These are phyloP conservation scores for Kazachstania viticola DNA, from an alignment of 805 yeast species.

Conservation along the genomic window DNA sequence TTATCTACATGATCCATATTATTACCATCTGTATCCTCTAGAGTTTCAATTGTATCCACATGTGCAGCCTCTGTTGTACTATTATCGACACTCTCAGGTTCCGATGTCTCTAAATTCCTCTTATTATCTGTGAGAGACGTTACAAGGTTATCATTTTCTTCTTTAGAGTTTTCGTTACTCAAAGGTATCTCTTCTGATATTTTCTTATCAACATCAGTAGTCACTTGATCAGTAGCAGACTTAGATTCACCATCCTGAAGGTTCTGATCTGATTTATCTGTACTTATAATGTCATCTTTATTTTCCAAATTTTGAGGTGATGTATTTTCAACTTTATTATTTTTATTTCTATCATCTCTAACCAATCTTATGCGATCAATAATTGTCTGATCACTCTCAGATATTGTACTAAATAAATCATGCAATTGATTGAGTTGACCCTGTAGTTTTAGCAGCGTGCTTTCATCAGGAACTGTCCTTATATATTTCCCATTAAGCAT, in stretches of 20 bases:
- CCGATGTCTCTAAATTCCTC: neutral
- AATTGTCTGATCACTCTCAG: conserved; percentile 13
- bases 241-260: neutral
- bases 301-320: neutral
- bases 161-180: neutral
- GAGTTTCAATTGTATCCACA: neutral
- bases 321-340: neutral
- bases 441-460: conserved; percentile 34
- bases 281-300: neutral
- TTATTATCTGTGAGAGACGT: neutral
- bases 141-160: neutral
- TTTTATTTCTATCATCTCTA: conserved; percentile 5
- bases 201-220: neutral
- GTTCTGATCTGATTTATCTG: neutral
- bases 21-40: neutral
- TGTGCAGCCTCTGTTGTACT: neutral
- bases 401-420: conserved; percentile 13
- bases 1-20: no score
- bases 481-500: conserved; percentile 47
- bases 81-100: neutral
- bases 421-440: conserved; percentile 24
- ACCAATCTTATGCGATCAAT: conserved; percentile 10
- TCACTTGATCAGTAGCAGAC: neutral
- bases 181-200: neutral
- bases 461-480: conserved; percentile 30